Evolutionary conservation across 2,329 filamentous ascomycete species (phyloP).

Genomic region (Emergomyces pasteurianus): DNA sequence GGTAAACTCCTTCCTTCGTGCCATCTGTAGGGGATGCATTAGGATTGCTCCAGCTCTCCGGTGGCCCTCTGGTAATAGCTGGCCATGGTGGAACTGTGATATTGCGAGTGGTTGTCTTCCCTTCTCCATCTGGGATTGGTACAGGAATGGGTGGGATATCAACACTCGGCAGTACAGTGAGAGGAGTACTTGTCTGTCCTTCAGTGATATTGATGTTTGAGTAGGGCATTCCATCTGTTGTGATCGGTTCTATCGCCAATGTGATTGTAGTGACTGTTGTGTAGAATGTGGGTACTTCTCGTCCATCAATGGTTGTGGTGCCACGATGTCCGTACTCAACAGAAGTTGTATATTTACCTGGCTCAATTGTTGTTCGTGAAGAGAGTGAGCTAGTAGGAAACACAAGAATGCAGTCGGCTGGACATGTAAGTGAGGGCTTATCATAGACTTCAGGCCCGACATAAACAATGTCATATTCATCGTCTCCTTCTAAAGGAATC

Average conservation of each 20-base stretch:
- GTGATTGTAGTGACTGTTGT: neutral
- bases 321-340: neutral
- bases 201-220: conserved; percentile 1
- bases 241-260: neutral
- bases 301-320: neutral
- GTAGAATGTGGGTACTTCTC: neutral
- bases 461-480: conserved; percentile 3
- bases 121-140: neutral
- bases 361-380: conserved; percentile 1
- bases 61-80: conserved; percentile 1
- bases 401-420: conserved; percentile 1
- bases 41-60: neutral
- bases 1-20: neutral
- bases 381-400: conserved; percentile 3
- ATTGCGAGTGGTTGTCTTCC: neutral
- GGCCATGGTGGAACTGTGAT: conserved; percentile 2
- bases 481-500: neutral
- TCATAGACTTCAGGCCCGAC: conserved; percentile 2
- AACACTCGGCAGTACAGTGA: neutral
- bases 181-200: neutral
- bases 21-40: neutral
- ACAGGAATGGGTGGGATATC: neutral
- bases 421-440: neutral
- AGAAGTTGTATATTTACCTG: conserved; percentile 4
- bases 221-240: neutral